These are phyloP conservation scores for Posidonia oceanica DNA, from an alignment of 116 monocot species.

Conservation along the genomic window DNA sequence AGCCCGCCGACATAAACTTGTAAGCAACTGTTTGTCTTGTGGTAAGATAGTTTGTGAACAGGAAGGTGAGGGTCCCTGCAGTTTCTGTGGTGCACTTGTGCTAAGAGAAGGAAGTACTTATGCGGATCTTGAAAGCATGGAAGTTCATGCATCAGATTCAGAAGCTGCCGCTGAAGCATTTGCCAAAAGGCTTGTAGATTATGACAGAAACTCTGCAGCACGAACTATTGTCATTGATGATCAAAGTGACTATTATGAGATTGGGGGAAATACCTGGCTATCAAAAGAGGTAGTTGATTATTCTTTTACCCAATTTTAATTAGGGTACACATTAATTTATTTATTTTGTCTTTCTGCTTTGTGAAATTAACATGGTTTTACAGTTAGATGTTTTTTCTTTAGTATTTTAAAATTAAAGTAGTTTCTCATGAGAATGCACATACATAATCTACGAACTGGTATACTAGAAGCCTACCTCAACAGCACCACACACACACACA, in stretches of 20 bases:
- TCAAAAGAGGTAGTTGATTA: slow-evolving; percentile 52
- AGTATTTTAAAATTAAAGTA: too few species aligned
- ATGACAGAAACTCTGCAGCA: slow-evolving; percentile 86
- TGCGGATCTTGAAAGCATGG: slow-evolving; percentile 64
- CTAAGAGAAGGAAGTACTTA: slow-evolving; percentile 88
- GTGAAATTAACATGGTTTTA: not conserved
- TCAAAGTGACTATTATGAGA: slow-evolving; percentile 95
- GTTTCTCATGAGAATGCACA: too few species aligned
- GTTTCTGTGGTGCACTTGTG: slow-evolving; percentile 92
- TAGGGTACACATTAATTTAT: not conserved
- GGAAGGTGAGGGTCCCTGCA: slow-evolving; percentile 95
- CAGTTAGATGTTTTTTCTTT: too few species aligned
- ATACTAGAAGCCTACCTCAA: too few species aligned
- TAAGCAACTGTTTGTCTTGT: slow-evolving; percentile 96
- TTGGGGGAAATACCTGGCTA: slow-evolving; percentile 89
- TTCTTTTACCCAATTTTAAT: not conserved
- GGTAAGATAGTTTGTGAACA: slow-evolving; percentile 99
- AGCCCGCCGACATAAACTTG: slow-evolving; percentile 84
- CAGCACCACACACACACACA: too few species aligned
- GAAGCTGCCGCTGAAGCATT: slow-evolving; percentile 85
- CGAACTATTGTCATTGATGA: slow-evolving; percentile 91
- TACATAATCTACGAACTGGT: too few species aligned
- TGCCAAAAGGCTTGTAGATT: slow-evolving; percentile 94
- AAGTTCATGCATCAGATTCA: slow-evolving; percentile 40
- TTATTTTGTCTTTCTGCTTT: not conserved